phyloP scores from a whole-genome alignment of 805 yeast genomes.

The Candida khao-thaluensis region DNA sequence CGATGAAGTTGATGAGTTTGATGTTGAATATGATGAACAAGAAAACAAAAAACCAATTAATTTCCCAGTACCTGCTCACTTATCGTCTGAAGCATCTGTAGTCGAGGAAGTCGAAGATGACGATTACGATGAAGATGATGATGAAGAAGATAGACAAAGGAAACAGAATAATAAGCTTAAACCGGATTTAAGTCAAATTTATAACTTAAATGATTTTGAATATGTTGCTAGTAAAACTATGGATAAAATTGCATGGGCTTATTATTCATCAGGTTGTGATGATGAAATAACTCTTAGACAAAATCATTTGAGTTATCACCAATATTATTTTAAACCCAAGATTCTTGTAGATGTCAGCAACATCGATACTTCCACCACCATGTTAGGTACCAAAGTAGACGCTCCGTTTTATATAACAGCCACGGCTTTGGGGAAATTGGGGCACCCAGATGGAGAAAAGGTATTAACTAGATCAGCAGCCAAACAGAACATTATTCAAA shows the following conservation, averaged over 20 bases:
- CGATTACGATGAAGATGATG: conserved; percentile 37
- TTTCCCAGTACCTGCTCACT: conserved; percentile 15
- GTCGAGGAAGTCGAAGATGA: conserved; percentile 20
- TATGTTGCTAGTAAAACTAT: conserved; percentile 76
- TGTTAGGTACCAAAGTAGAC: conserved; percentile 67
- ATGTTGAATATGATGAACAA: conserved; percentile 45
- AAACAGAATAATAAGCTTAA: conserved; percentile 35
- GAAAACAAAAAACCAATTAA: conserved; percentile 28
- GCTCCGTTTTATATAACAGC: conserved; percentile 91
- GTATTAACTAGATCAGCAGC: conserved; percentile 84
- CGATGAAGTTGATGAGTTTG: conserved; percentile 32
- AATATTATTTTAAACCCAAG: conserved; percentile 84
- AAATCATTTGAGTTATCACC: conserved; percentile 85
- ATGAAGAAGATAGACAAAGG: conserved; percentile 26
- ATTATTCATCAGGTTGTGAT: conserved; percentile 88
- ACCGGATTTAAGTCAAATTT: conserved; percentile 70
- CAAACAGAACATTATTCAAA: conserved; percentile 67
- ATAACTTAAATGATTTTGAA: conserved; percentile 85
- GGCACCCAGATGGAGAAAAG: conserved; percentile 91
- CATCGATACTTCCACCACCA: conserved; percentile 66
- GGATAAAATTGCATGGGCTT: conserved; percentile 82
- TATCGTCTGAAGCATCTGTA: conserved; percentile 11
- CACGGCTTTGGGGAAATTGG: conserved; percentile 88
- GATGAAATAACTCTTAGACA: conserved; percentile 90
- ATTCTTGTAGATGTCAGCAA: conserved; percentile 77